Evolutionary conservation across 2,329 filamentous ascomycete genomes (phyloP).

Genomic region (Alternaria viburni): DNA sequence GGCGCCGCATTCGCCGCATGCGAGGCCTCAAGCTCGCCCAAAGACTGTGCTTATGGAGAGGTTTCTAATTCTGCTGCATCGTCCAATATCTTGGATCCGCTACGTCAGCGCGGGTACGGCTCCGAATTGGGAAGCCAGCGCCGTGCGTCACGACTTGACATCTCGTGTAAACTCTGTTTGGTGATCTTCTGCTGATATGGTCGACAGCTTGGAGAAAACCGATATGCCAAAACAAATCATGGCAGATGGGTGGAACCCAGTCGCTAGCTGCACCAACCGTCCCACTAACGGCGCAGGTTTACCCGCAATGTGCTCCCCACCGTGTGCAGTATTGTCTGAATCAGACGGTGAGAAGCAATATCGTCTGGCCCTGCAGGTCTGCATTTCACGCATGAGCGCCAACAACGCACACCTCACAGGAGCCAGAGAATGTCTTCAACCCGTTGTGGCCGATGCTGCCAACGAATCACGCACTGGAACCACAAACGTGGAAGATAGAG

Average conservation of each 20-base stretch:
- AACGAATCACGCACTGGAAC: conserved; percentile 13
- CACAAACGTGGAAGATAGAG: conserved; percentile 13
- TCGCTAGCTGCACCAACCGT: conserved; percentile 3
- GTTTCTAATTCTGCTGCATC: conserved; percentile 27
- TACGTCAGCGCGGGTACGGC: conserved; percentile 27
- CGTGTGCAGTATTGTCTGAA: conserved; percentile 3
- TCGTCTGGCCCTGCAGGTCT: conserved; percentile 7
- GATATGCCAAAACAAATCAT: background rate
- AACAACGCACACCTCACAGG: background rate
- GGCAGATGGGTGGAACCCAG: background rate
- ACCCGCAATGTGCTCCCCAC: conserved; percentile 11
- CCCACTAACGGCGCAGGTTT: conserved; percentile 11
- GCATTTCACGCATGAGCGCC: background rate
- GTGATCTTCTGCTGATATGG: background rate
- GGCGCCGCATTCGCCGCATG: conserved; percentile 13
- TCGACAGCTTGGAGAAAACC: background rate
- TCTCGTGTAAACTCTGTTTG: background rate
- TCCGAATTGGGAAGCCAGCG: conserved; percentile 2
- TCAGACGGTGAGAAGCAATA: conserved; percentile 35
- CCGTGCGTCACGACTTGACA: conserved; percentile 24
- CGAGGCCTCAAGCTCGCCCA: background rate
- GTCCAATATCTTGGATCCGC: conserved; percentile 17
- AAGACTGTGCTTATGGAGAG: background rate
- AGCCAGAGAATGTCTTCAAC: background rate
- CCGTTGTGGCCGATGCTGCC: conserved; percentile 3